These are phyloP conservation scores for Laburnicola sp. DNA, from an alignment of 2,329 filamentous ascomycete species.

Conservation along the genomic window DNA sequence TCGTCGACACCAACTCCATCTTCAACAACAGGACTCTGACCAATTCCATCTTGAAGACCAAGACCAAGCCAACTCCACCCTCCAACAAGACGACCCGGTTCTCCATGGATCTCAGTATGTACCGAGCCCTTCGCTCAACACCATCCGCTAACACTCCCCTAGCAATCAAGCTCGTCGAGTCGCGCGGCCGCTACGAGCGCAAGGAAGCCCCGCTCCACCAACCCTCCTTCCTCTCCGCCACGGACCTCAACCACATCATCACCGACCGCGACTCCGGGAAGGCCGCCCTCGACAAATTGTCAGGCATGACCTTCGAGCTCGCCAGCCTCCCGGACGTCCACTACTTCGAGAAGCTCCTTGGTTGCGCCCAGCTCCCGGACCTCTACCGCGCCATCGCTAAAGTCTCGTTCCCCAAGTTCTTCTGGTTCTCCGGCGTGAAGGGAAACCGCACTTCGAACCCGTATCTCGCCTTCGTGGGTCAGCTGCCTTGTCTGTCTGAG, in stretches of 20 bases:
- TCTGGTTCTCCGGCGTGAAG: constrained; percentile 67
- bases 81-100: too few relatives aligned
- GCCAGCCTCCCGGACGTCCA: constrained; percentile 15
- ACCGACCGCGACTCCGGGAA: constrained; percentile 9
- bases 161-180: constrained; percentile 14
- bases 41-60: too few relatives aligned
- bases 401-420: constrained; percentile 50
- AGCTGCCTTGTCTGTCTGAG: constrained; percentile 77
- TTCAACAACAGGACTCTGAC: too few relatives aligned
- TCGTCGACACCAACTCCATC: background rate
- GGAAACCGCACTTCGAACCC: constrained; percentile 86
- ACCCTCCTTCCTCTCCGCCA: constrained; percentile 19
- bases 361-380: constrained; percentile 8
- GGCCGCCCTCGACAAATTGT: background rate
- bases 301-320: constrained; percentile 18
- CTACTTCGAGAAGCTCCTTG: constrained; percentile 14
- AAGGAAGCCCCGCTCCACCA: constrained; percentile 1
- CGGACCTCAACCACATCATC: background rate
- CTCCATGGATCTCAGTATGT: constrained; percentile 6
- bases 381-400: constrained; percentile 30
- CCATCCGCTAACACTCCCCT: background rate
- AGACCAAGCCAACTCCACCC: too few relatives aligned
- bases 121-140: background rate
- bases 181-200: constrained; percentile 14
- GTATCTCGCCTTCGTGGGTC: constrained; percentile 81